Evolutionary conservation across 2,329 filamentous ascomycete genomes (phyloP).

Genomic region (Aspergillus pseudonomiae): DNA sequence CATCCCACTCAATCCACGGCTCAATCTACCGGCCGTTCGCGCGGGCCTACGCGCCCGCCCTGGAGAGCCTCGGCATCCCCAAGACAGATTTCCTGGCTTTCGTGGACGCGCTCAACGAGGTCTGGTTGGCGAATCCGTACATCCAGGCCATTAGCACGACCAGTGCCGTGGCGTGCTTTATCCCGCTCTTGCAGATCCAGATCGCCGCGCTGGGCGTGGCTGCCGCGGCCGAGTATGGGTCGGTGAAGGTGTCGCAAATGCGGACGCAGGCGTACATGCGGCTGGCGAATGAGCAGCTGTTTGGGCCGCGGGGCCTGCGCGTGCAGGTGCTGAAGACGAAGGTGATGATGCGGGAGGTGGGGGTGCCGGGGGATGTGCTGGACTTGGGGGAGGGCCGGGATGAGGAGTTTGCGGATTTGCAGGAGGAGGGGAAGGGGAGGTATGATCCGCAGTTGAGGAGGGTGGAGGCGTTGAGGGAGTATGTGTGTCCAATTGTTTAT

Average conservation of each 20-base stretch:
- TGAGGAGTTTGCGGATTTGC: slow-evolving; percentile 6
- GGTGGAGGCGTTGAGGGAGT: slow-evolving; percentile 11
- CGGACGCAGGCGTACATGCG: slow-evolving; percentile 32
- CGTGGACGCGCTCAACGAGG: slow-evolving; percentile 49
- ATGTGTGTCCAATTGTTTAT: slow-evolving; percentile 9
- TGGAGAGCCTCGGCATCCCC: slow-evolving; percentile 7
- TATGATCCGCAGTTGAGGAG: slow-evolving; percentile 15
- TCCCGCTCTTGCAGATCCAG: slow-evolving; percentile 33
- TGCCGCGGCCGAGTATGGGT: slow-evolving; percentile 17
- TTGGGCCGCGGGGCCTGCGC: slow-evolving; percentile 36
- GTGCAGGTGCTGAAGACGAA: slow-evolving; percentile 29
- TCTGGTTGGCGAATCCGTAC: slow-evolving; percentile 57
- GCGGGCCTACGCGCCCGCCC: slow-evolving; percentile 15
- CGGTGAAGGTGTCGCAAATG: slow-evolving; percentile 23
- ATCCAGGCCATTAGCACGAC: slow-evolving; percentile 28
- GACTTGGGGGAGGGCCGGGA: slow-evolving; percentile 4
- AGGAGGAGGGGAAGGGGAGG: neutral
- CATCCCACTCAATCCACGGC: slow-evolving; percentile 17
- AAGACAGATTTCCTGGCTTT: slow-evolving; percentile 32
- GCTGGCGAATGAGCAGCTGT: slow-evolving; percentile 35
- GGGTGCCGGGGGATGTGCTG: slow-evolving; percentile 12
- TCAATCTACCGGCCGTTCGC: slow-evolving; percentile 19
- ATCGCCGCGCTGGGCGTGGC: slow-evolving; percentile 21
- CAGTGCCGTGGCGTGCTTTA: slow-evolving; percentile 27
- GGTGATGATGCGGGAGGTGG: slow-evolving; percentile 20